Percentiles rank a stretch among this genome's conserved stretches.
These are phyloP conservation scores for Parathielavia appendiculata DNA, from an alignment of 495 filamentous ascomycete species.

Conservation along the genomic window DNA sequence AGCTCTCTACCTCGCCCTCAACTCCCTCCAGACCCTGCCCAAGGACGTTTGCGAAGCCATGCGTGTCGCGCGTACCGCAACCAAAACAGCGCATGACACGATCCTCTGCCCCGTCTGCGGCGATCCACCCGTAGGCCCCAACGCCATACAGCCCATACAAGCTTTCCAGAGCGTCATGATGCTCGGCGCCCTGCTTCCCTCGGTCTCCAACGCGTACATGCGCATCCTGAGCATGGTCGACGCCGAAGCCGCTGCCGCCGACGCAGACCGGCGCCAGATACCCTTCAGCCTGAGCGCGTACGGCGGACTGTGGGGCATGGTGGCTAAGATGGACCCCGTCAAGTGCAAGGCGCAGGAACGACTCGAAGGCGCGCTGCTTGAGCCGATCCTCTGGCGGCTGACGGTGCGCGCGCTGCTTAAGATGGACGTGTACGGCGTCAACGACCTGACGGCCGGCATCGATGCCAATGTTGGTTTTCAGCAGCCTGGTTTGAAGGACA, in stretches of 20 bases:
- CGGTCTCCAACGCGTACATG: slow-evolving; percentile 55
- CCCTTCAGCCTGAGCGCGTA: slow-evolving; percentile 40
- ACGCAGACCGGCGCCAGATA: slow-evolving; percentile 36
- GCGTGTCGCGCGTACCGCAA: slow-evolving; percentile 52
- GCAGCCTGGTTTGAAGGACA: slow-evolving; percentile 44
- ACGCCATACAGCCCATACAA: slow-evolving; percentile 31
- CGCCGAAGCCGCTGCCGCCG: slow-evolving; percentile 35
- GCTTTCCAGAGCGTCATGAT: slow-evolving; percentile 62
- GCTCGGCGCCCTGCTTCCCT: slow-evolving; percentile 58
- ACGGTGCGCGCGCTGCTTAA: slow-evolving; percentile 47
- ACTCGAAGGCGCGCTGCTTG: slow-evolving; percentile 35
- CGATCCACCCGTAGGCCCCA: slow-evolving; percentile 32
- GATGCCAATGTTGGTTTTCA: neutral
- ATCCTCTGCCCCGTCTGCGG: slow-evolving; percentile 57
- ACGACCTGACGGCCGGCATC: slow-evolving; percentile 18
- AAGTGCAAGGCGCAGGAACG: slow-evolving; percentile 22
- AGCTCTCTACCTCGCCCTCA: slow-evolving; percentile 42
- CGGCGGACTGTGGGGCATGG: slow-evolving; percentile 43
- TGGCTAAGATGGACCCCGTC: slow-evolving; percentile 11
- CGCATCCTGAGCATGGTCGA: slow-evolving; percentile 45
- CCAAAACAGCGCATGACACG: slow-evolving; percentile 51
- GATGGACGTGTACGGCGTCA: slow-evolving; percentile 50
- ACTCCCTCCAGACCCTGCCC: slow-evolving; percentile 44
- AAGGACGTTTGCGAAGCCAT: slow-evolving; percentile 42
- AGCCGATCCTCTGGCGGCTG: slow-evolving; percentile 46